Percentiles rank a stretch among this genome's conserved stretches.
Evolutionary conservation across 2,329 filamentous ascomycete genomes (phyloP).

Genomic region (Calonectria henricotiae): DNA sequence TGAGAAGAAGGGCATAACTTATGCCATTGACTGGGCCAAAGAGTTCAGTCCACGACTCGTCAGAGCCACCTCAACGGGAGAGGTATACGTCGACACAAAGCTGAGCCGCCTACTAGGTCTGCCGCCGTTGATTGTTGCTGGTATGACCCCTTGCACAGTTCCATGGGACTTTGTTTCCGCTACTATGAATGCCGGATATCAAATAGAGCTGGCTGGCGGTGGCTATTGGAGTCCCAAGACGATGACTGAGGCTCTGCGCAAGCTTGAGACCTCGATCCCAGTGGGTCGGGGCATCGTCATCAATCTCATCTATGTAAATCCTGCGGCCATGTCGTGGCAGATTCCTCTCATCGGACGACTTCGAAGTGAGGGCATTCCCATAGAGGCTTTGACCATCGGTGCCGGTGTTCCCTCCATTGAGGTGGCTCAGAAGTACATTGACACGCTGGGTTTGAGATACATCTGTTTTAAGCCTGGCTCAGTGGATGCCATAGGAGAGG

Average conservation of each 20-base stretch:
- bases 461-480: not conserved
- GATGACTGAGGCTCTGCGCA: not conserved
- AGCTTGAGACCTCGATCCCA: not conserved
- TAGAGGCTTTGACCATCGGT: constrained; percentile 1
- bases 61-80: not conserved
- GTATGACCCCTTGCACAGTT: not conserved
- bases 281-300: not conserved
- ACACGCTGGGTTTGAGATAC: not conserved
- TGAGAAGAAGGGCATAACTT: not conserved
- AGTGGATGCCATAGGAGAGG: not conserved
- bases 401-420: not conserved
- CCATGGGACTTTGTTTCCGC: not conserved
- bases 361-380: not conserved
- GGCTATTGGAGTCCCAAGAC: not conserved
- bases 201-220: not conserved
- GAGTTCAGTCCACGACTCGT: constrained; percentile 1
- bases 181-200: not conserved
- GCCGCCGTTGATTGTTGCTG: not conserved
- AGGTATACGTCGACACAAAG: not conserved
- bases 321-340: not conserved
- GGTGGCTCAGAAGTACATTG: constrained; percentile 1
- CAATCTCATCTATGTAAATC: not conserved
- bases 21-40: not conserved
- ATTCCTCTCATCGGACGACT: not conserved
- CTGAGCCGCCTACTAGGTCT: not conserved